Base-by-base conservation (phyloP, 768 basidiomycete genomes). In the Antrodiella citrinella region DNA sequence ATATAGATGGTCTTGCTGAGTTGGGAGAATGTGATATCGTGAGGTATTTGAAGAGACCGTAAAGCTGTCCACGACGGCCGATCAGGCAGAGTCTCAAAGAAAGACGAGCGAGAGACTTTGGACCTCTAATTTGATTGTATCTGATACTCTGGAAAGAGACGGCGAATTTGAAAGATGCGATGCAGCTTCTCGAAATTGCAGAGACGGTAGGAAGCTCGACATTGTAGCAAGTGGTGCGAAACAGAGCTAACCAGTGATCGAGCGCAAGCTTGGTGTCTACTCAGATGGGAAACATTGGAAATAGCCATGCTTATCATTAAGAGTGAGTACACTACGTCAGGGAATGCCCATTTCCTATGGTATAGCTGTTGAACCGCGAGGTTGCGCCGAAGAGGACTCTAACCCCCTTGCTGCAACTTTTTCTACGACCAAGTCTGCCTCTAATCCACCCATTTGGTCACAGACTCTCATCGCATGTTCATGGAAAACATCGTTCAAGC, bases 31-130 rank as follows among this genome's bases (percentile, higher is more conserved):
- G 57, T 1, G 82, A 74, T 19, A 80, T 74, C 9, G 83, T 89
- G 18, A 89, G 64, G 63, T 71, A 78, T 64, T 92, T 92, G 78
- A 80, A 92, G 49, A 91, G 69, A 49, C 84, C 88, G 65, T 92
- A 92, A n/a, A 92, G 68, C 89, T 92, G 51, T 49, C 53, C 20
- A 44, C 45, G 21, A 50, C 38, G 54, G 51, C 46, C 43, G 48
- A 22, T 56, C 39, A 58, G 52, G 53, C 19, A 26, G 48, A 25
- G 47, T 19, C 47, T 51, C 38, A 48, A 40, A 44, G 51, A 53
- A 45, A n/a, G n/a, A n/a, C 48, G 47, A 53, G 51, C 54, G 45
- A 54, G 51, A 47, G 49, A 54, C 48, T 45, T 46, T 54, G 52
- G 71, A 89, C 88, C 87, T 91, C 88, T 52, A 91, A 77, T 67